Evolutionary conservation across 164 flowering plant genomes (phyloP).

Genomic region (Amborella trichopoda): DNA sequence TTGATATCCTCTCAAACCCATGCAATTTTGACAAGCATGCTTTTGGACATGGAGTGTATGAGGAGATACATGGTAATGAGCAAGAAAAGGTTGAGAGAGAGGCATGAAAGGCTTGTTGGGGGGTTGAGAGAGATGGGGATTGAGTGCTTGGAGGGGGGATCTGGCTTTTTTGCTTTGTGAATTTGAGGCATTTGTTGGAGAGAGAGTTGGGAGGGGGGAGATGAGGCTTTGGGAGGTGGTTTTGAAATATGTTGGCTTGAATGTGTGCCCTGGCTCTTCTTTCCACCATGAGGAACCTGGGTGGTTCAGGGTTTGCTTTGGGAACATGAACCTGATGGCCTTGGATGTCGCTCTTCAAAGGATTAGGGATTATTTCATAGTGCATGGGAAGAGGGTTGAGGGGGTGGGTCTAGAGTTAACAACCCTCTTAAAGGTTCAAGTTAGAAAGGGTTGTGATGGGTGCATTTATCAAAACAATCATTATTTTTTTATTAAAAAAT

Average conservation of each 20-base stretch:
- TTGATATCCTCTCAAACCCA: slow-evolving; percentile 84
- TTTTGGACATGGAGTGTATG: slow-evolving; percentile 49
- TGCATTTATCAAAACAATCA: too few relatives aligned
- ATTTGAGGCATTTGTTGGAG: slow-evolving; percentile 55
- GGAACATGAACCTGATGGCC: slow-evolving; percentile 16
- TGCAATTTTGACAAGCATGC: slow-evolving; percentile 59
- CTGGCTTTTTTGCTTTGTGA: slow-evolving; percentile 92
- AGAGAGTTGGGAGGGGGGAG: slow-evolving; percentile 44
- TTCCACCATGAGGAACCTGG: slow-evolving; percentile 91
- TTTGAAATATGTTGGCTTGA: slow-evolving; percentile 49
- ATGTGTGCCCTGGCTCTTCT: slow-evolving; percentile 84
- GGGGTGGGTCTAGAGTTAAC: too few relatives aligned
- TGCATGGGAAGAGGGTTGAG: too few relatives aligned
- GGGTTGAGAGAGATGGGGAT: slow-evolving; percentile 63
- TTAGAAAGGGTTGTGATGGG: too few relatives aligned
- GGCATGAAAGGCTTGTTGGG: slow-evolving; percentile 43
- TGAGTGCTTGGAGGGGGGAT: slow-evolving; percentile 74
- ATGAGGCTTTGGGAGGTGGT: slow-evolving; percentile 53
- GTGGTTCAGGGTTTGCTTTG: slow-evolving; percentile 57
- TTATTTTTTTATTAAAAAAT: too few relatives aligned
- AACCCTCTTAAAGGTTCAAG: too few relatives aligned
- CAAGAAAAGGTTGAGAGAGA: slow-evolving; percentile 46
- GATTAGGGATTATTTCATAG: slow-evolving; percentile 22
- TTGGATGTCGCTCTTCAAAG: slow-evolving; percentile 14
- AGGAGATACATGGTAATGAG: slow-evolving; percentile 47